A percentile compares a stretch with the other conserved stretches of the same genome.
Evolutionary conservation across 768 basidiomycete species (phyloP).

Genomic region (Rhodotorula graminis): DNA sequence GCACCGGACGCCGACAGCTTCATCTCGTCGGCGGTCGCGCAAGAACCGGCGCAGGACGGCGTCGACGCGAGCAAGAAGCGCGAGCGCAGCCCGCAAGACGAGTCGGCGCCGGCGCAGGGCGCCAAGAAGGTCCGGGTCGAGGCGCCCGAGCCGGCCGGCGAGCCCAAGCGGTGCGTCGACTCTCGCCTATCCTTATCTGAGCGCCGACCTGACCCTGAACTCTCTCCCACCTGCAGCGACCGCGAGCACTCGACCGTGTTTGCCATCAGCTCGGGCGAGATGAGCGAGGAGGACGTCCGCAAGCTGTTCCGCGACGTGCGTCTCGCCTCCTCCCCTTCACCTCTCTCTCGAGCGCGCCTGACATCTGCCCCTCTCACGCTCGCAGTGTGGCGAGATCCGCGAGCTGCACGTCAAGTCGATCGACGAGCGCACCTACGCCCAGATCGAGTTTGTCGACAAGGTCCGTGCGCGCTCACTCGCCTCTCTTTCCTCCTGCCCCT

Average conservation of each 20-base stretch:
- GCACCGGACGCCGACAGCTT: constrained; percentile 25
- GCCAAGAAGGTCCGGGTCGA: constrained; percentile 43
- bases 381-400: constrained; percentile 77
- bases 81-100: constrained; percentile 13
- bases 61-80: constrained; percentile 19
- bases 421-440: constrained; percentile 62
- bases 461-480: not conserved
- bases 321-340: constrained; percentile 10
- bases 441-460: constrained; percentile 76
- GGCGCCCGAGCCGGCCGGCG: not conserved
- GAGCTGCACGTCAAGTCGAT: constrained; percentile 74
- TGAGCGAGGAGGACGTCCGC: constrained; percentile 61
- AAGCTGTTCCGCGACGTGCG: constrained; percentile 79
- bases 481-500: constrained; percentile 46
- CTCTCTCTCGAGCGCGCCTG: not conserved
- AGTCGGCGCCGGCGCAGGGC: not conserved
- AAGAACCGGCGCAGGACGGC: not conserved
- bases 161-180: constrained; percentile 12
- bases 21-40: constrained; percentile 42
- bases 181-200: not conserved
- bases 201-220: constrained; percentile 1
- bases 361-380: not conserved
- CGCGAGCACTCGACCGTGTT: constrained; percentile 93
- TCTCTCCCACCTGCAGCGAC: constrained; percentile 56
- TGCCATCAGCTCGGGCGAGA: constrained; percentile 63